Conservation (phyloP, 306 rosid genomes). For the Lagenaria siceraria region DNA sequence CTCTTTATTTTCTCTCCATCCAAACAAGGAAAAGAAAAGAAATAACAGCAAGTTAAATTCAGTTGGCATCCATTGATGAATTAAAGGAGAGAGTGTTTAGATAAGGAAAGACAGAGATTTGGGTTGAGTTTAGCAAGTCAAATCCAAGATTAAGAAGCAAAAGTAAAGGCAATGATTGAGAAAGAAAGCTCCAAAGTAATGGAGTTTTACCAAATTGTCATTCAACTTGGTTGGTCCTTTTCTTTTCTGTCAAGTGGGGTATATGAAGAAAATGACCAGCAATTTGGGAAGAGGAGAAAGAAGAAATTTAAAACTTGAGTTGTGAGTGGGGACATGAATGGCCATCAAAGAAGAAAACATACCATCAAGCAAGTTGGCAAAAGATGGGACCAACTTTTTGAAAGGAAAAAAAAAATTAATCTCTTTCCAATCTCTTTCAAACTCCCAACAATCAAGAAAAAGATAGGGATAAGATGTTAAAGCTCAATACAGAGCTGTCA, state of each 20-base stretch:
- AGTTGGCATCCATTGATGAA: neutral
- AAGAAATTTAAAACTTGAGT: neutral
- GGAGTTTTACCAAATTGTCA: neutral
- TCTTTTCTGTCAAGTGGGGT: neutral
- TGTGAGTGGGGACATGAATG: slow-evolving; percentile 5
- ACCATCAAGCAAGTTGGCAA: slow-evolving; percentile 8
- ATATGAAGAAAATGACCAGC: neutral
- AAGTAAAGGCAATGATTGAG: slow-evolving; percentile 5
- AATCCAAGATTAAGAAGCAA: neutral
- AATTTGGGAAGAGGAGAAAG: neutral
- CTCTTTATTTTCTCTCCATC: neutral
- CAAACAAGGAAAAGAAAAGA: neutral
- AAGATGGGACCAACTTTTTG: slow-evolving; percentile 9
- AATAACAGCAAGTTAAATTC: neutral
- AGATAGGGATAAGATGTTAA: slow-evolving; percentile 12
- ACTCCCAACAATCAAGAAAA: slow-evolving; percentile 14
- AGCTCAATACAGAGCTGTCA: neutral
- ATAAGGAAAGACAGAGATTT: neutral
- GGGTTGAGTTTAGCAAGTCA: slow-evolving; percentile 1
- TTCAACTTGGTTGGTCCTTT: neutral
- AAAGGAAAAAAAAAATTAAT: neutral
- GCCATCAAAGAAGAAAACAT: neutral
- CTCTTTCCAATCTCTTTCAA: slow-evolving; percentile 10
- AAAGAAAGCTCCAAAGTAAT: neutral
- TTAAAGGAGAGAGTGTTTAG: neutral